Conservation (phyloP, 495 filamentous ascomycete genomes). For the Acidiella bohemica region DNA sequence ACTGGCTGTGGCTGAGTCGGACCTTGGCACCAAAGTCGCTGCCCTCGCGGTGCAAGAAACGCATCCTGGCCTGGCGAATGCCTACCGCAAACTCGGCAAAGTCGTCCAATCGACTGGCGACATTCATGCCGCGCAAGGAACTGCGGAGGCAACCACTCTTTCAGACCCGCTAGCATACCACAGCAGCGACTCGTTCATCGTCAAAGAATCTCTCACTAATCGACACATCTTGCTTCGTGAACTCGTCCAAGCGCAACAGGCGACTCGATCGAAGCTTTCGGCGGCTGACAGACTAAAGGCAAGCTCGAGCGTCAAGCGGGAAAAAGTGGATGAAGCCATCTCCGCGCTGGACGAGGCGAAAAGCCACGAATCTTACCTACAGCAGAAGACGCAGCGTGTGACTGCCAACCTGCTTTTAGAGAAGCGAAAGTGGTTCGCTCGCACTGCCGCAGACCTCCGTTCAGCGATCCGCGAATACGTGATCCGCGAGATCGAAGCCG, state of each 20-base stretch:
- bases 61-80: slow-evolving; percentile 71
- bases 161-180: slow-evolving; percentile 92
- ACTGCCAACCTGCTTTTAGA: slow-evolving; percentile 80
- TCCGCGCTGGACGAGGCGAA: slow-evolving; percentile 74
- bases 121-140: slow-evolving; percentile 93
- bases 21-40: slow-evolving; percentile 79
- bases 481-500: slow-evolving; percentile 86
- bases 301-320: slow-evolving; percentile 64
- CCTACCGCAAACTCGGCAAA: slow-evolving; percentile 90
- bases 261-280: slow-evolving; percentile 59
- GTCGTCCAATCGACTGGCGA: slow-evolving; percentile 86
- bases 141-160: slow-evolving; percentile 87
- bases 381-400: slow-evolving; percentile 70
- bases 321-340: slow-evolving; percentile 96
- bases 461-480: slow-evolving; percentile 80
- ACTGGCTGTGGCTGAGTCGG: slow-evolving; percentile 81
- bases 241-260: slow-evolving; percentile 72
- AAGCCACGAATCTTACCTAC: slow-evolving; percentile 60
- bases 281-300: slow-evolving; percentile 82
- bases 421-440: slow-evolving; percentile 79
- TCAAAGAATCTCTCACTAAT: slow-evolving; percentile 98
- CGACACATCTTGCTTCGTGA: slow-evolving; percentile 96
- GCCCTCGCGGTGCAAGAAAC: slow-evolving; percentile 78
- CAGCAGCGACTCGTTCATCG: slow-evolving; percentile 90
- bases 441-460: slow-evolving; percentile 69